phyloP scores from a whole-genome alignment of 75 land plant genomes.

The Isoetes taiwanensis region DNA sequence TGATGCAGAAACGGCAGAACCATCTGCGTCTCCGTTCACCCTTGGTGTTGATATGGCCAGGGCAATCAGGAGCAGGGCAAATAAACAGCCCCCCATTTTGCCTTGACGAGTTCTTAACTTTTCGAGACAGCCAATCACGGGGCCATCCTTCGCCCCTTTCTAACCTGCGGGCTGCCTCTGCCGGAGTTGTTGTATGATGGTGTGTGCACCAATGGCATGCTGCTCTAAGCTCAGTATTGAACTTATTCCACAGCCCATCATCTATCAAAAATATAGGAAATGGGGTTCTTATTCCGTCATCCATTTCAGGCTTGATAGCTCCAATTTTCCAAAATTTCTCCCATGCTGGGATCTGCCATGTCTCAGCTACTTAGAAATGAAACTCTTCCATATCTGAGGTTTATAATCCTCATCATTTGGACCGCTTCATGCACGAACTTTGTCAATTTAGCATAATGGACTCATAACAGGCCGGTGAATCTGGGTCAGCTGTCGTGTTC shows the following conservation, averaged over 20 bases:
- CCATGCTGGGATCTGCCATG: no score
- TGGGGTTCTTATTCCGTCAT: slow-evolving; percentile 13
- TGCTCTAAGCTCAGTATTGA: slow-evolving; percentile 19
- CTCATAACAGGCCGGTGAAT: no score
- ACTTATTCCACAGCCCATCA: slow-evolving; percentile 16
- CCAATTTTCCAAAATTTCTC: no score
- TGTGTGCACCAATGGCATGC: slow-evolving; percentile 24
- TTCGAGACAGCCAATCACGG: slow-evolving; percentile 20
- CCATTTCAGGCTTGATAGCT: slow-evolving; percentile 4
- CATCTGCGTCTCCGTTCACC: slow-evolving; percentile 18
- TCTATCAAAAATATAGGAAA: slow-evolving; percentile 19
- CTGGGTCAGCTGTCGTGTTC: no score
- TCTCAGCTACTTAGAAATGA: no score
- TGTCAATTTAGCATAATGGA: no score
- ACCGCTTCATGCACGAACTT: no score
- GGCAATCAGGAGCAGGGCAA: slow-evolving; percentile 19
- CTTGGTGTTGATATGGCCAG: slow-evolving; percentile 18
- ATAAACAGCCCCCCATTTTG: slow-evolving; percentile 19
- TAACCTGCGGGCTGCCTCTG: slow-evolving; percentile 20
- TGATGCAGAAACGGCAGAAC: slow-evolving; percentile 25
- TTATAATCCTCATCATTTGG: no score
- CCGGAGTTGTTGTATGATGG: slow-evolving; percentile 21
- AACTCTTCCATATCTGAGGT: no score
- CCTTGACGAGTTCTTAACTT: slow-evolving; percentile 20
- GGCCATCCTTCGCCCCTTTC: slow-evolving; percentile 24